These are phyloP conservation scores for Erigeron philadelphicus DNA, from an alignment of 140 eudicot species.

Conservation along the genomic window DNA sequence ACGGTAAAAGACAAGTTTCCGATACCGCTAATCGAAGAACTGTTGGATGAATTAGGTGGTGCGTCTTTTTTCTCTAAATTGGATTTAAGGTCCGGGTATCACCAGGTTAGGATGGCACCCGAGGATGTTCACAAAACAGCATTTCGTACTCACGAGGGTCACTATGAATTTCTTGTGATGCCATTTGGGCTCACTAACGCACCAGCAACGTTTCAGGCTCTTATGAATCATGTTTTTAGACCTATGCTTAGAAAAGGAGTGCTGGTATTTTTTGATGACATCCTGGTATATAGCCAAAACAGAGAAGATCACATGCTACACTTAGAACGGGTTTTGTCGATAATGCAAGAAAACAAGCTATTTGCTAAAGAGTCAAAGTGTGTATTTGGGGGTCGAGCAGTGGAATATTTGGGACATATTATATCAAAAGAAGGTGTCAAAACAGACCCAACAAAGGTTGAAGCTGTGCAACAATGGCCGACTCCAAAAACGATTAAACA, in stretches of 20 bases:
- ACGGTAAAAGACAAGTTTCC: not conserved
- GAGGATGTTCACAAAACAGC: not conserved
- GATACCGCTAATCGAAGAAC: not conserved
- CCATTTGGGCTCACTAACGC: too few relatives aligned
- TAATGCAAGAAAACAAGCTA: too few relatives aligned
- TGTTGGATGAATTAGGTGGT: not conserved
- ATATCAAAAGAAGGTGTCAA: not conserved
- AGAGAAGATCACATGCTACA: not conserved
- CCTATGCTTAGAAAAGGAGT: too few relatives aligned
- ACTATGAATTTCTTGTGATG: too few relatives aligned
- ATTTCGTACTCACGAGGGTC: too few relatives aligned
- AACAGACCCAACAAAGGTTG: not conserved
- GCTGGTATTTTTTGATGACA: not conserved
- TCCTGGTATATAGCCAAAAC: not conserved
- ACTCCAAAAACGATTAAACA: not conserved
- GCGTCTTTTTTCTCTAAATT: not conserved
- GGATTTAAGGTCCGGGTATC: not conserved
- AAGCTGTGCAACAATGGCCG: not conserved
- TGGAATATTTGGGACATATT: not conserved
- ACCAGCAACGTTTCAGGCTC: too few relatives aligned
- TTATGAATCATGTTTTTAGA: too few relatives aligned
- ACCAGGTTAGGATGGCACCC: not conserved
- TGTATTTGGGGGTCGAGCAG: not conserved
- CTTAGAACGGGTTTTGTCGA: not conserved
- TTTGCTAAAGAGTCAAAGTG: not conserved